A percentile compares a stretch with the other conserved stretches of the same genome.
Conservation (phyloP, 495 filamentous ascomycete species). For the Clohesyomyces aquaticus region DNA sequence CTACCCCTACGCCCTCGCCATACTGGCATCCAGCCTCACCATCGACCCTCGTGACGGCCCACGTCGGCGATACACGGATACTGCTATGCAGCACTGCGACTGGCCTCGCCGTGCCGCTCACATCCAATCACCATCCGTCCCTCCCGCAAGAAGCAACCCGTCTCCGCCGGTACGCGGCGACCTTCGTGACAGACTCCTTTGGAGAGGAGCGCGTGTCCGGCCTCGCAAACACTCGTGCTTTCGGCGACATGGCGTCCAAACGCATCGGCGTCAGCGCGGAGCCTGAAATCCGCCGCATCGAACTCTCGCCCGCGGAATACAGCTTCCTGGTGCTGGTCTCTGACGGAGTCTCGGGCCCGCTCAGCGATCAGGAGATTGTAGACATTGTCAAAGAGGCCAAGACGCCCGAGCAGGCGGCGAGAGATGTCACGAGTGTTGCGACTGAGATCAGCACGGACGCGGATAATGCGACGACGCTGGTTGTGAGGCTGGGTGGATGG, state of each 20-base stretch:
- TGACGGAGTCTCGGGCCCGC: conserved; percentile 81
- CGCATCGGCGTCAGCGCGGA: conserved; percentile 92
- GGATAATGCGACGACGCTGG: conserved; percentile 95
- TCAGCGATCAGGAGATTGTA: conserved; percentile 90
- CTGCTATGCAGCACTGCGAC: conserved; percentile 80
- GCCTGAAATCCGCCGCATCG: conserved; percentile 76
- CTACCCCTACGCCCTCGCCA: conserved; percentile 84
- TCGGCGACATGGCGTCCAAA: conserved; percentile 89
- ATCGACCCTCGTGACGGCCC: conserved; percentile 80
- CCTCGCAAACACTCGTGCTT: conserved; percentile 89
- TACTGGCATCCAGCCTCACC: conserved; percentile 92
- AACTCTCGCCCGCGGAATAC: conserved; percentile 79
- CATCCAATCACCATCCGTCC: conserved; percentile 88
- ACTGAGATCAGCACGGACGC: conserved; percentile 80
- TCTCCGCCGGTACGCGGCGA: conserved; percentile 80
- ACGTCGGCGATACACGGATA: conserved; percentile 91
- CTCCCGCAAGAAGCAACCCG: conserved; percentile 79
- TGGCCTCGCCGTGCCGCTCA: conserved; percentile 77
- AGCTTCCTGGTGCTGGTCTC: conserved; percentile 84
- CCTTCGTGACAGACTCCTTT: conserved; percentile 92
- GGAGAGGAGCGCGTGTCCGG: conserved; percentile 95
- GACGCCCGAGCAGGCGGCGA: conserved; percentile 84
- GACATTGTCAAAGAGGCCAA: conserved; percentile 91
- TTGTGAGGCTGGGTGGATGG: conserved; percentile 91
- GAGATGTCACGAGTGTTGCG: conserved; percentile 79